Evolutionary conservation across 805 yeast genomes (phyloP), one percentile per base, ranked within the genome.

Genomic region (Babjeviella inositovora): DNA sequence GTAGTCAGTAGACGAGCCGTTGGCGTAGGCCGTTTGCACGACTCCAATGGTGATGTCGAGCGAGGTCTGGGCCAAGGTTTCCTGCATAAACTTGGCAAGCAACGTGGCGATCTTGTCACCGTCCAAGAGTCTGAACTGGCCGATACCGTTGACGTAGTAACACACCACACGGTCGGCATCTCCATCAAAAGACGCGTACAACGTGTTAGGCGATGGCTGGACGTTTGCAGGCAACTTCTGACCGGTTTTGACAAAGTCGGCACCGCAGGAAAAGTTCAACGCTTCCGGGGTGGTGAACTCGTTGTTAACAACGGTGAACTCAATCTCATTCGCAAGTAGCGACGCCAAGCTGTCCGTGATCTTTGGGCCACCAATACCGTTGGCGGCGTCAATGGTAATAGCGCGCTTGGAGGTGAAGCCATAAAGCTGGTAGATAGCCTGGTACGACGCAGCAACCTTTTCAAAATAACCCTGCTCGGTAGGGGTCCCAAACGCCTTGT

Each of bases 21-120:
- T 90, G 23, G 98, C 98, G 41, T 90, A 90, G 1, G 98, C 98
- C 1, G 98, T 90, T 53, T 90, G 98, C 15, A 90, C 84, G 4
- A 85, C 90, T 6, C 96, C 98, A 24, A 62, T 35, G n/a, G 47
- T 38, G 26, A 61, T 45, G 5, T 38, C 26, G 28, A 77, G 52
- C 6, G 68, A 50, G 23, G 62, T 47, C n/a, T 50, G 38, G 12
- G 71, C 43, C 21, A 73, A 42, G 13, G 53, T 50, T 9, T 63
- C 47, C 25, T 68, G 56, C 36, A 81, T 66, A 37, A 65, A 72
- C 21, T 60, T 54, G 1, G 95, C 93, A 25, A 81, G 64, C 28
- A 90, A 52, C 0, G 94, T 75, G 2, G 96, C 75, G 30, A 87
- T 79, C 47, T 81, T 84, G 48, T 90, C 98, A 32, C 98, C 98